Percentiles rank a stretch among this genome's conserved stretches.
Conservation (phyloP, 1,284 basidiomycete species). For the Naganishia sp. region DNA sequence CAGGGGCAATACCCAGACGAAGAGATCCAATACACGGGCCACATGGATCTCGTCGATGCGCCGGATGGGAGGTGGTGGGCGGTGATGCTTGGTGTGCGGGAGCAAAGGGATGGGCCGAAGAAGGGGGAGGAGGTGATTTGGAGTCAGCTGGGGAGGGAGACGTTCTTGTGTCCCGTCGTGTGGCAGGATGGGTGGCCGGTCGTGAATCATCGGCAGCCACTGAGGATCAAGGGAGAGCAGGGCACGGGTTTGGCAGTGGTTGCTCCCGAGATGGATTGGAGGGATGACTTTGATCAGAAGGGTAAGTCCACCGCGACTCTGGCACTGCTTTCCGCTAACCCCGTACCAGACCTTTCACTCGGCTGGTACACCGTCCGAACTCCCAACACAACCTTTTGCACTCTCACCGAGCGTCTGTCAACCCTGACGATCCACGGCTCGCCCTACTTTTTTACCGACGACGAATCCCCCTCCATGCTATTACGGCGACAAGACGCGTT, state of each 20-base stretch:
- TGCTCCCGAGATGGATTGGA: constrained; percentile 7
- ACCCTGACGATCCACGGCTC: constrained; percentile 27
- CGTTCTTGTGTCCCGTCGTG: constrained; percentile 33
- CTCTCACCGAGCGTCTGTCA: constrained; percentile 20
- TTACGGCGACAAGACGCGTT: constrained; percentile 35
- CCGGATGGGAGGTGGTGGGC: constrained; percentile 35
- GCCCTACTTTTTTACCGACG: constrained; percentile 32
- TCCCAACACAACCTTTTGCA: constrained; percentile 25
- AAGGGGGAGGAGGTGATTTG: constrained; percentile 8
- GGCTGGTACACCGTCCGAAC: constrained; percentile 32
- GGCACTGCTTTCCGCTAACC: neutral
- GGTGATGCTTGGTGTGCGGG: constrained; percentile 33
- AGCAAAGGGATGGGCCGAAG: constrained; percentile 9
- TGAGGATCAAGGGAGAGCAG: constrained; percentile 17
- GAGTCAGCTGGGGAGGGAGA: constrained; percentile 34
- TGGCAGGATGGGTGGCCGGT: constrained; percentile 36
- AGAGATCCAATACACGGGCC: constrained; percentile 33
- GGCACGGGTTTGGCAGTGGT: constrained; percentile 8
- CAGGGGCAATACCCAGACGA: constrained; percentile 32
- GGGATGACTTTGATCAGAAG: constrained; percentile 21
- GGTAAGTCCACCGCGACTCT: neutral
- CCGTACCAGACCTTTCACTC: neutral
- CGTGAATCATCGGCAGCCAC: constrained; percentile 29
- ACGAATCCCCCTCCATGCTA: constrained; percentile 34
- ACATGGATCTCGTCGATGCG: constrained; percentile 35